These are phyloP conservation scores for Cicer cuneatum DNA, from an alignment of 306 rosid genomes.

Conservation along the genomic window DNA sequence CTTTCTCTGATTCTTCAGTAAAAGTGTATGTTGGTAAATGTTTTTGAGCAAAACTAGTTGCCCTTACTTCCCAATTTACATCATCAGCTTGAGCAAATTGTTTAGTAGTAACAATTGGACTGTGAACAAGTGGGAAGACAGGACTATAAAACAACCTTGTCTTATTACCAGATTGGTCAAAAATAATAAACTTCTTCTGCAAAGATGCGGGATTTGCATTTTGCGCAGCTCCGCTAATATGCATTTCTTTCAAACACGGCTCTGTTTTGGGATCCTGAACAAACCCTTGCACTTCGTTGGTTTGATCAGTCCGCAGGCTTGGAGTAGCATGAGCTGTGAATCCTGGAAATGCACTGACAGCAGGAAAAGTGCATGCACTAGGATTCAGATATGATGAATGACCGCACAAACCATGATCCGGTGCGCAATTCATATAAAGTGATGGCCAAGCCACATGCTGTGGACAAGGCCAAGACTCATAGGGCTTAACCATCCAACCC, in stretches of 20 bases:
- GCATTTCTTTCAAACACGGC: conserved; percentile 42
- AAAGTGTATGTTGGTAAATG: conserved; percentile 47
- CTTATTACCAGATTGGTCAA: conserved; percentile 71
- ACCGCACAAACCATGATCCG: conserved; percentile 47
- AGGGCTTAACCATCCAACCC: conserved; percentile 69
- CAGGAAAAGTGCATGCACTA: conserved; percentile 48
- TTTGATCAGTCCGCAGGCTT: conserved; percentile 50
- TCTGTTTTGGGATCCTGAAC: conserved; percentile 50
- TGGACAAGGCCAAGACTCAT: conserved; percentile 50
- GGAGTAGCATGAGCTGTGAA: conserved; percentile 47
- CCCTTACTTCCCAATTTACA: conserved; percentile 38
- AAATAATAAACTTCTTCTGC: conserved; percentile 70
- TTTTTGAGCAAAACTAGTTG: conserved; percentile 40
- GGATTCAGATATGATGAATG: conserved; percentile 46
- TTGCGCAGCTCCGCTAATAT: conserved; percentile 45
- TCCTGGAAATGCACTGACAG: conserved; percentile 50
- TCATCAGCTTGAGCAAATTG: conserved; percentile 35
- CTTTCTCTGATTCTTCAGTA: conserved; percentile 35
- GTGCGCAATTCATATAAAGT: conserved; percentile 49
- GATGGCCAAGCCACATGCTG: conserved; percentile 62
- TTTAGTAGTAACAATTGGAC: conserved; percentile 48
- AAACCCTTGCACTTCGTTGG: conserved; percentile 51
- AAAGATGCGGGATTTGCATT: conserved; percentile 48
- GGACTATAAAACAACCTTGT: conserved; percentile 68
- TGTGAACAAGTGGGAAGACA: conserved; percentile 50